Evolutionary conservation across 768 basidiomycete species (phyloP), one percentile per base, ranked within the genome.

Genomic region (Flagelloscypha sp.): DNA sequence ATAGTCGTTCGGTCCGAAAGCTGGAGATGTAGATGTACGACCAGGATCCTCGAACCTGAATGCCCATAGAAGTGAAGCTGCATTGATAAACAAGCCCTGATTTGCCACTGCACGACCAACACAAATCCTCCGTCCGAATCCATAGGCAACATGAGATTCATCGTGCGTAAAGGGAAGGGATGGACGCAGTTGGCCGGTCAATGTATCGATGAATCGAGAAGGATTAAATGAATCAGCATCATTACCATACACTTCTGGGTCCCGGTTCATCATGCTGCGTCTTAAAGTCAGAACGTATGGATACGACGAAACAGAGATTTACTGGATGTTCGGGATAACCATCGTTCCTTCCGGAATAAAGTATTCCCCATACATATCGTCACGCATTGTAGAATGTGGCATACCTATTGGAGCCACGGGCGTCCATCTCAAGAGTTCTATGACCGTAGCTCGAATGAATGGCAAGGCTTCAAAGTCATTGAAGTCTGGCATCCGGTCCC

Each of bases 351-450:
- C 49, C 11, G 53, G 53, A 34, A 55, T 57, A 20, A 47, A 54
- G 37, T 48, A 55, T 7, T 55, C 55, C 35, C 50, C 43, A 24
- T 56, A 53, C 12, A 52, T 47, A 30, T 58, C 56, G 31, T 52
- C 55, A n/a, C n/a, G n/a, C 15, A 48, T 46, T 7, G 50, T 45
- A 22, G 37, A 42, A 36, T 56, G 33, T 28, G 16, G 18, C 41
- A 9, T 38, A 48, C 54, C 53, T 16, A 38, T 18, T 7, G 44
- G 44, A 15, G 20, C 36, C 21, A 27, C 39, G 11, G 41, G 36
- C 22, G 37, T 33, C 40, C 39, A 47, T 29, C 47, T 30, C 5
- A 43, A 35, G 24, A 45, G 25, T 25, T 48, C 48, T 16, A 40
- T 41, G 19, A 39, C 35, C 3, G 45, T 20, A 13, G 46, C 45